Evolutionary conservation across 768 basidiomycete species (phyloP).

Genomic region (Lactarius quietus): DNA sequence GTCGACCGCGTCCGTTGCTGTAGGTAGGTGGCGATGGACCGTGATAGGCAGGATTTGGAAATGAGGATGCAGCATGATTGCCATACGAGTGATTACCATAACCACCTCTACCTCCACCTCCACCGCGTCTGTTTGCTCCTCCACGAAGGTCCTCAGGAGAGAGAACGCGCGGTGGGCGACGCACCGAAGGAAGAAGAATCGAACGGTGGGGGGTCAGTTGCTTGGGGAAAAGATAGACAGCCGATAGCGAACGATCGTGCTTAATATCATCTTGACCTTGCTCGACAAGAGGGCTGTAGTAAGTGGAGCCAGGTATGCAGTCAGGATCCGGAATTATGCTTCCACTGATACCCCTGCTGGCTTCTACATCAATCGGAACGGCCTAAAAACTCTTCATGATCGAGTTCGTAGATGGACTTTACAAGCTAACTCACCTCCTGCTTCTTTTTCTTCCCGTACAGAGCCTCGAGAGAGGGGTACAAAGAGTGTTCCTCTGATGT

Average conservation of each 20-base stretch:
- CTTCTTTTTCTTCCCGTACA: conserved; percentile 88
- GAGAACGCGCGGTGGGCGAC: conserved; percentile 55
- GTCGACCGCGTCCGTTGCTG: conserved; percentile 27
- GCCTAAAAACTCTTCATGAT: conserved; percentile 48
- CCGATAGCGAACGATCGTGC: conserved; percentile 85
- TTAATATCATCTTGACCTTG: conserved; percentile 71
- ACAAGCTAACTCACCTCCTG: conserved; percentile 55
- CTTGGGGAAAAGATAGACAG: conserved; percentile 83
- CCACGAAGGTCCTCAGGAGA: conserved; percentile 67
- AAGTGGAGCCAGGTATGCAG: conserved; percentile 90
- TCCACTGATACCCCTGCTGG: conserved; percentile 80
- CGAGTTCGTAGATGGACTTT: not conserved
- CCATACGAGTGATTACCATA: conserved; percentile 25
- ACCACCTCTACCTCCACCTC: conserved; percentile 46
- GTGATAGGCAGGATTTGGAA: conserved; percentile 13
- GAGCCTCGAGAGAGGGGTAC: conserved; percentile 80
- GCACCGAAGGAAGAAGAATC: conserved; percentile 70
- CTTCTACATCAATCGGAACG: conserved; percentile 58
- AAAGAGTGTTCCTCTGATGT: conserved; percentile 80
- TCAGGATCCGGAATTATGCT: conserved; percentile 77
- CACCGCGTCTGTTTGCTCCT: conserved; percentile 43
- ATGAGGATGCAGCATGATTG: conserved; percentile 11
- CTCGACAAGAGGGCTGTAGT: conserved; percentile 64
- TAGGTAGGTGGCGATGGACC: conserved; percentile 17
- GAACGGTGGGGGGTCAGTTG: conserved; percentile 86